phyloP scores from a whole-genome alignment of 768 basidiomycete genomes.

The Tulasnella sp. region DNA sequence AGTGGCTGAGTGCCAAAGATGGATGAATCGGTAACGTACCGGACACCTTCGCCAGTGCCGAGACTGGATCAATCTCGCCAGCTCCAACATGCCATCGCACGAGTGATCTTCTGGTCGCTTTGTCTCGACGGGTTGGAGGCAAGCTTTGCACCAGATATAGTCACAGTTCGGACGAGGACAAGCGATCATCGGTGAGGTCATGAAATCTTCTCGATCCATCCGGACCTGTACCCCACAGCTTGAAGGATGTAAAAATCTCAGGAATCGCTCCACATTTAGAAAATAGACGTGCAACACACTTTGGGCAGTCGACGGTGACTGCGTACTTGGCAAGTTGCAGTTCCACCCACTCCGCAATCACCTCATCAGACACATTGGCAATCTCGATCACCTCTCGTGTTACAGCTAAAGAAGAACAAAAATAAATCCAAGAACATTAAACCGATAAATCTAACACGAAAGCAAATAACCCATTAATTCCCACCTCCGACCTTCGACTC shows the following conservation, averaged over 20 bases:
- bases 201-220: constrained; percentile 41
- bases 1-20: not conserved
- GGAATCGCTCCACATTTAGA: not conserved
- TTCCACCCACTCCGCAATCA: constrained; percentile 34
- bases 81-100: constrained; percentile 47
- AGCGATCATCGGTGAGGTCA: constrained; percentile 29
- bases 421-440: not conserved
- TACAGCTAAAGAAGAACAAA: constrained; percentile 30
- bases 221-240: constrained; percentile 36
- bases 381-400: constrained; percentile 31
- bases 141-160: constrained; percentile 50
- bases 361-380: constrained; percentile 35
- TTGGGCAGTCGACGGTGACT: constrained; percentile 37
- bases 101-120: constrained; percentile 35
- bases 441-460: not conserved
- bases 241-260: not conserved
- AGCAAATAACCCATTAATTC: constrained; percentile 25
- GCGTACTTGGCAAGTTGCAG: constrained; percentile 37
- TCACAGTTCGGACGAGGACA: constrained; percentile 42
- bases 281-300: constrained; percentile 19
- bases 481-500: constrained; percentile 17
- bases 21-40: constrained; percentile 26
- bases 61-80: constrained; percentile 38
- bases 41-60: constrained; percentile 53
- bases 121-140: constrained; percentile 34